Conservation (phyloP, 208 protist species). For the Herpetomonas tarakana region DNA sequence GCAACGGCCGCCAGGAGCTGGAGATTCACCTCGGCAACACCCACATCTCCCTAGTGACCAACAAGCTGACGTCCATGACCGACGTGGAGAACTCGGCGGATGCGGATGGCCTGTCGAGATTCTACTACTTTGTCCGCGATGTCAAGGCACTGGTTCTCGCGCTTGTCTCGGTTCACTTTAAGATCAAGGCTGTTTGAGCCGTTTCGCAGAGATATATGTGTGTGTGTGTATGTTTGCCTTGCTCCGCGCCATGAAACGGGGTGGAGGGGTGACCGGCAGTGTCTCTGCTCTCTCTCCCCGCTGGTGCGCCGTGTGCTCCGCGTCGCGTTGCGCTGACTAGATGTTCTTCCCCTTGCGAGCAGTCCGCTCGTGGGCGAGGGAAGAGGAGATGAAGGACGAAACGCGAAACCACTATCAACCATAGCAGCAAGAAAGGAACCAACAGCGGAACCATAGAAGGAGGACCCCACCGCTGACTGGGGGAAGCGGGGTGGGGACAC, state of each 20-base stretch:
- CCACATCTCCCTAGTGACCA: constrained; percentile 85
- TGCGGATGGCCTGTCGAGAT: constrained; percentile 42
- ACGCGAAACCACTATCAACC: background rate
- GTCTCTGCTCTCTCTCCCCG: no score
- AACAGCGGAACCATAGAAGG: background rate
- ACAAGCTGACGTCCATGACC: constrained; percentile 78
- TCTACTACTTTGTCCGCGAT: constrained; percentile 86
- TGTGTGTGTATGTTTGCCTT: no score
- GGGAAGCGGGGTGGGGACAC: no score
- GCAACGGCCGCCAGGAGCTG: constrained; percentile 86
- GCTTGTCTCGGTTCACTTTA: constrained; percentile 86
- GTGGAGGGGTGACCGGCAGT: no score
- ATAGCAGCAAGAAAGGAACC: background rate
- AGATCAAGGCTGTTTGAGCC: constrained; percentile 78
- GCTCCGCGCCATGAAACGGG: no score
- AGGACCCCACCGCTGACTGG: no score
- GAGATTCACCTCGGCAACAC: constrained; percentile 86
- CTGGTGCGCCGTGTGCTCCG: no score
- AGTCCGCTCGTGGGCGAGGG: no score
- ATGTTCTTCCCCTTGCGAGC: no score
- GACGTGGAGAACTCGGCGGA: constrained; percentile 58
- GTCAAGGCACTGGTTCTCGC: constrained; percentile 74
- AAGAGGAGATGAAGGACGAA: no score
- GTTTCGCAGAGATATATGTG: no score
- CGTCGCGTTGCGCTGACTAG: no score